Percentiles rank a stretch among this genome's conserved stretches.
Evolutionary conservation across 1,139 yeast genomes (phyloP).

Genomic region (Lodderomyces margitis): DNA sequence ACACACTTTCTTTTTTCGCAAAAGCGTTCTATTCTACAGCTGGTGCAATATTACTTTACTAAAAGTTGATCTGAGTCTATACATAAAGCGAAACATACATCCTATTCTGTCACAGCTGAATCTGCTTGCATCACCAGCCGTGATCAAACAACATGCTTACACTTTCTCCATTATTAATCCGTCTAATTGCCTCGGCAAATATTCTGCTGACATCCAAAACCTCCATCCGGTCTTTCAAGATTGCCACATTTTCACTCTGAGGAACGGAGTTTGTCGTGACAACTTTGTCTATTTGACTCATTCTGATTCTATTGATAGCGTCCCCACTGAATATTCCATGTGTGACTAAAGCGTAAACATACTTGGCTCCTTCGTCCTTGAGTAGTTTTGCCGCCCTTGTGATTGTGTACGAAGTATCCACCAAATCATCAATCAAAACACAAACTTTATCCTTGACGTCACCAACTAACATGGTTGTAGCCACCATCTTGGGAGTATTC

Average conservation of each 20-base stretch:
- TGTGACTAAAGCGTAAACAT: conserved; percentile 84
- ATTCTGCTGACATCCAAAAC: conserved; percentile 85
- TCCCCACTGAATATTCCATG: conserved; percentile 95
- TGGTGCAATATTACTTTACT: too few relatives aligned
- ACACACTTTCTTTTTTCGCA: too few relatives aligned
- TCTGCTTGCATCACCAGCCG: conserved; percentile 50
- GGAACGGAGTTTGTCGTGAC: conserved; percentile 95
- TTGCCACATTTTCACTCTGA: conserved; percentile 56
- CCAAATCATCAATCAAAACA: conserved; percentile 85
- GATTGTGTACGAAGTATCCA: conserved; percentile 90
- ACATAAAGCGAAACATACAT: too few relatives aligned
- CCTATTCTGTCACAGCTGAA: too few relatives aligned
- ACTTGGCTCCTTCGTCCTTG: conserved; percentile 88
- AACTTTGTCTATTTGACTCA: conserved; percentile 74
- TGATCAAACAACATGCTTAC: conserved; percentile 92
- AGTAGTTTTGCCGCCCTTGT: conserved; percentile 88
- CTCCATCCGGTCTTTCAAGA: conserved; percentile 65
- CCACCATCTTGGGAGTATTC: conserved; percentile 32
- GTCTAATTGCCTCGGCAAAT: conserved; percentile 90
- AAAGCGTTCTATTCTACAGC: too few relatives aligned
- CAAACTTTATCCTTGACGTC: conserved; percentile 85
- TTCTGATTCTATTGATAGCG: conserved; percentile 70
- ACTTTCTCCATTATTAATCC: conserved; percentile 96
- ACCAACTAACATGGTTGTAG: conserved; percentile 90
- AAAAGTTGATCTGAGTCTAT: too few relatives aligned